Conservation (phyloP, 192 early-diverging fungal species). For the Radiomyces spectabilis region DNA sequence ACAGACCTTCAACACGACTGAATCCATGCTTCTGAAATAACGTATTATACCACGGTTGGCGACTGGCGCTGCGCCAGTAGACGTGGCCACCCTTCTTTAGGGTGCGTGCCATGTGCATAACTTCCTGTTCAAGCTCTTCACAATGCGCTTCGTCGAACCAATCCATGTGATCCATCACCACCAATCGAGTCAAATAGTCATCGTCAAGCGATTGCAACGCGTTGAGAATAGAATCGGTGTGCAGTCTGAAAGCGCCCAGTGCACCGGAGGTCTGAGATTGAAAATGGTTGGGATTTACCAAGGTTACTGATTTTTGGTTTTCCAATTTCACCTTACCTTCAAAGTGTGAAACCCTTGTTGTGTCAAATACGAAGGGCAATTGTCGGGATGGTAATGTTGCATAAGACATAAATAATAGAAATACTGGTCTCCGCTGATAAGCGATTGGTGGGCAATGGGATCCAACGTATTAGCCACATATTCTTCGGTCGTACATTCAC, state of each 20-base stretch:
- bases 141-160: conserved; percentile 52
- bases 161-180: conserved; percentile 88
- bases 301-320: conserved; percentile 9
- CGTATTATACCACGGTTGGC: conserved; percentile 73
- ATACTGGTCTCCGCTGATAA: conserved; percentile 70
- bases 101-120: conserved; percentile 53
- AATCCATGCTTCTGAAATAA: conserved; percentile 70
- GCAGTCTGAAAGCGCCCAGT: conserved; percentile 62
- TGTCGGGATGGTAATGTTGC: conserved; percentile 58
- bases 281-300: too few relatives aligned
- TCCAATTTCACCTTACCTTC: conserved; percentile 12
- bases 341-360: conserved; percentile 59
- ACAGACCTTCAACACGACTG: conserved; percentile 48
- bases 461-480: conserved; percentile 81
- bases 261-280: conserved; percentile 8
- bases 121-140: conserved; percentile 64
- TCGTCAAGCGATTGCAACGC: conserved; percentile 50
- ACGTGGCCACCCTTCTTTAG: conserved; percentile 58
- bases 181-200: conserved; percentile 64
- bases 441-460: conserved; percentile 54
- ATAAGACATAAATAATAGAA: conserved; percentile 77
- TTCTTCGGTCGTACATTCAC: conserved; percentile 69
- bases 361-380: conserved; percentile 72
- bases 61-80: conserved; percentile 76
- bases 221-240: conserved; percentile 75